Evolutionary conservation across 345 rosid genomes (phyloP).

Genomic region (Garcia nutans): DNA sequence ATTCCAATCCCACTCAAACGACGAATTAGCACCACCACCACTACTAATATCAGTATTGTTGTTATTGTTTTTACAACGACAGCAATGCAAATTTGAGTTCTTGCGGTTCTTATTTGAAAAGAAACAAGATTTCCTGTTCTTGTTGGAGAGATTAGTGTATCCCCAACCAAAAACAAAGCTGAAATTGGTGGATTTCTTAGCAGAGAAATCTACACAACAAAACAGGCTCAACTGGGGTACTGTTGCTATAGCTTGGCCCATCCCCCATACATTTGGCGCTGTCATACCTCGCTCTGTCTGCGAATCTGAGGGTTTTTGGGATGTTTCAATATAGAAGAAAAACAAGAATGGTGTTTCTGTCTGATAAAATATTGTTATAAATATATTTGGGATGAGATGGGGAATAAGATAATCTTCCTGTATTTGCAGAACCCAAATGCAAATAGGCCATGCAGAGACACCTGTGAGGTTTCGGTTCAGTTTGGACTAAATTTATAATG

Average conservation of each 20-base stretch:
- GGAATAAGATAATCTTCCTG: too few species aligned
- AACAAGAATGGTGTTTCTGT: not conserved
- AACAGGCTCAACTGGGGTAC: constrained; percentile 39
- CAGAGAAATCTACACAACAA: constrained; percentile 31
- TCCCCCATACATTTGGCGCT: constrained; percentile 39
- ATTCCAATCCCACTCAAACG: constrained; percentile 82
- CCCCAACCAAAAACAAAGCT: constrained; percentile 39
- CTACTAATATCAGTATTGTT: constrained; percentile 17
- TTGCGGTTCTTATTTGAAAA: constrained; percentile 31
- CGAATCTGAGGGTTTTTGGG: not conserved
- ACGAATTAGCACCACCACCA: constrained; percentile 29
- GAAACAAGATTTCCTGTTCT: constrained; percentile 11
- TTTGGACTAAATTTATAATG: too few species aligned
- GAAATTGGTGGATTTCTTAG: constrained; percentile 32
- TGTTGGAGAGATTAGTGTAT: not conserved
- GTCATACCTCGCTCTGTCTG: constrained; percentile 29
- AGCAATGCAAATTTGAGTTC: constrained; percentile 32
- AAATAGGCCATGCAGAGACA: too few species aligned
- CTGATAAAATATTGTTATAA: not conserved
- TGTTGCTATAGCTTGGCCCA: constrained; percentile 38
- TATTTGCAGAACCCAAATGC: too few species aligned
- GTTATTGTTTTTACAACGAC: constrained; percentile 33
- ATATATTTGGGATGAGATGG: too few species aligned
- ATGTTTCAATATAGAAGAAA: too few species aligned
- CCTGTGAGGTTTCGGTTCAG: too few species aligned